Evolutionary conservation across 148 eudicot genomes (phyloP).

Genomic region (Talinum fruticosum): DNA sequence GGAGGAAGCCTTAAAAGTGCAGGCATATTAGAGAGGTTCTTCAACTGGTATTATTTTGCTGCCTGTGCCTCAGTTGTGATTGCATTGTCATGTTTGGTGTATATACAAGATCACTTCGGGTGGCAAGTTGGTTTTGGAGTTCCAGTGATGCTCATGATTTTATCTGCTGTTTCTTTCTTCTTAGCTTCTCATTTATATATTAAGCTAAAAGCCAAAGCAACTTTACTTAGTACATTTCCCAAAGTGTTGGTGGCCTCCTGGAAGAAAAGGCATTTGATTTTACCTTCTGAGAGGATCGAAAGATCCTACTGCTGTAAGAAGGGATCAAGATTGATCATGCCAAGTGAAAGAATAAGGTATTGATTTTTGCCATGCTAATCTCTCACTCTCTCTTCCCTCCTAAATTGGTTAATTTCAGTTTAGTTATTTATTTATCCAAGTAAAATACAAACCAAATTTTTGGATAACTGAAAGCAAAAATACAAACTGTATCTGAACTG

Average conservation of each 20-base stretch:
- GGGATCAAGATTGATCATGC: slow-evolving; percentile 35
- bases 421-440: too few relatives aligned
- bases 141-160: slow-evolving; percentile 47
- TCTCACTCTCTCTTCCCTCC: neutral
- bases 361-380: too few relatives aligned
- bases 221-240: slow-evolving; percentile 38
- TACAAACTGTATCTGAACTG: too few relatives aligned
- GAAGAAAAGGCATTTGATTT: slow-evolving; percentile 34
- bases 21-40: slow-evolving; percentile 36
- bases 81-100: slow-evolving; percentile 45
- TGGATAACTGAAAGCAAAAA: too few relatives aligned
- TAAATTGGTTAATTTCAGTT: too few relatives aligned
- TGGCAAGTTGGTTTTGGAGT: slow-evolving; percentile 70
- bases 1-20: slow-evolving; percentile 1
- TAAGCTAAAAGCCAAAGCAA: slow-evolving; percentile 36
- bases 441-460: too few relatives aligned
- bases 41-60: slow-evolving; percentile 53
- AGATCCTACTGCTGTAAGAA: slow-evolving; percentile 23
- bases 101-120: slow-evolving; percentile 60
- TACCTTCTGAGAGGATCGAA: slow-evolving; percentile 8
- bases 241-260: slow-evolving; percentile 48
- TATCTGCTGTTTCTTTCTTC: slow-evolving; percentile 42
- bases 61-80: slow-evolving; percentile 32
- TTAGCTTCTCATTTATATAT: slow-evolving; percentile 56
- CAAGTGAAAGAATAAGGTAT: slow-evolving; percentile 51